Evolutionary conservation across 352 stramenopile genomes (phyloP), one percentile per base, ranked within the genome.

Genomic region (Proteromonas lacertae): DNA sequence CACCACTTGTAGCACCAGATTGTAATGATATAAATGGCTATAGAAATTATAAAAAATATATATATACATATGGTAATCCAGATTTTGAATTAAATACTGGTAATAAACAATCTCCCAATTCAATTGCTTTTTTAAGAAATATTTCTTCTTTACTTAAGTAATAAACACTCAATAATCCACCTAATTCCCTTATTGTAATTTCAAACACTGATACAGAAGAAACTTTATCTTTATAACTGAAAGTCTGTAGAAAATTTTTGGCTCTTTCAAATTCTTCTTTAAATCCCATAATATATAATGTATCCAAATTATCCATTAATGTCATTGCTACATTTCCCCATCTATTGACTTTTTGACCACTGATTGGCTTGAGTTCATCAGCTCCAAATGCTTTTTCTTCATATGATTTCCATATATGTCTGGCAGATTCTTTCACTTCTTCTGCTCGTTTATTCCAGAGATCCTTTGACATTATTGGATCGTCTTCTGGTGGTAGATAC

Each of bases 161-260:
- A 52, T 84, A 94, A 0, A 83, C 87, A 24, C 70, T 73, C 7
- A 98, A 60, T 3, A 98, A 57, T 5, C 87, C 87, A 14, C 81
- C 87, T 2, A 98, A 60, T 51, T 77, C 74, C 14, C 84, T 71
- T 60, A 96, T 98, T 29, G 83, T 94, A 0, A 80, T 94, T 60
- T 98, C 87, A 59, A 96, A 98, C 16, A 93, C 59, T 16, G 71
- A 92, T 7, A 96, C 59, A 12, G 51, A 21, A 8, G 38, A 29
- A 12, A 49, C 39, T 13, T 57, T 38, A 16, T 54, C 36, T 36
- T 62, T 54, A 40, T 35, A 41, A 4, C 73, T 48, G 35, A 65
- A 45, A 13, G 56, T 47, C 0, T 49, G 52, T 21, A 93, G 58
- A 46, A 75, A 90, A 18, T 89, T 57, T 25, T 59, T 53, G 0